Percentiles rank a stretch among this genome's conserved stretches.
These are phyloP conservation scores for Tripterygium wilfordii DNA, from an alignment of 177 flowering plant species.

Conservation along the genomic window DNA sequence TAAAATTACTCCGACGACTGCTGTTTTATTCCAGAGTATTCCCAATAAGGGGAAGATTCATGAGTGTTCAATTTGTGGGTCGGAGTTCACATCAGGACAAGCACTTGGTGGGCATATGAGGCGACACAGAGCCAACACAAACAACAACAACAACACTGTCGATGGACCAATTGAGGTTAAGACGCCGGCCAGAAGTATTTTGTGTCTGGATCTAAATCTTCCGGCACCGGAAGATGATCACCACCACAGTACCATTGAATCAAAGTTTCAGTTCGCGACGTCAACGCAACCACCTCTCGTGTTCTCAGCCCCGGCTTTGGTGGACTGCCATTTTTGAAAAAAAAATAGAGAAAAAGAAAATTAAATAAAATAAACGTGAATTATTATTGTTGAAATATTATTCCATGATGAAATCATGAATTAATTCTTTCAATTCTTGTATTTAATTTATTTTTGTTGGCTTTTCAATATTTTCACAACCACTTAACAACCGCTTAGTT, in stretches of 20 bases:
- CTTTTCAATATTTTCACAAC: too few relatives aligned
- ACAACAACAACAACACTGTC: neutral
- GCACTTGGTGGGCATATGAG: constrained; percentile 96
- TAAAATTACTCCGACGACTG: neutral
- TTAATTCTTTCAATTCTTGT: too few relatives aligned
- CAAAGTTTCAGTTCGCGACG: constrained; percentile 31
- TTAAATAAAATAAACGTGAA: neutral
- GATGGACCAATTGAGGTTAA: neutral
- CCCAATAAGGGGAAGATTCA: constrained; percentile 38
- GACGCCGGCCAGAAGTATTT: constrained; percentile 28
- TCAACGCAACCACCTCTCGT: constrained; percentile 27
- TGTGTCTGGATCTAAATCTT: constrained; percentile 73
- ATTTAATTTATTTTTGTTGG: too few relatives aligned
- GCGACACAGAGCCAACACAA: constrained; percentile 42
- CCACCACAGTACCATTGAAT: constrained; percentile 16
- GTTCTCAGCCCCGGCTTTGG: constrained; percentile 56
- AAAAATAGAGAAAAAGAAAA: too few relatives aligned
- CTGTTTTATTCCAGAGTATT: too few relatives aligned
- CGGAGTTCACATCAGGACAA: constrained; percentile 83
- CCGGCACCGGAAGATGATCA: constrained; percentile 82
- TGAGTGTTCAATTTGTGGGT: constrained; percentile 78
- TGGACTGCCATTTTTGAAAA: constrained; percentile 46
- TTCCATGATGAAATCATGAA: too few relatives aligned
- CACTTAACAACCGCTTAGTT: too few relatives aligned
- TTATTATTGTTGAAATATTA: too few relatives aligned